These are phyloP conservation scores for Cupressus sempervirens DNA, from an alignment of 75 land plant genomes.

Conservation along the genomic window DNA sequence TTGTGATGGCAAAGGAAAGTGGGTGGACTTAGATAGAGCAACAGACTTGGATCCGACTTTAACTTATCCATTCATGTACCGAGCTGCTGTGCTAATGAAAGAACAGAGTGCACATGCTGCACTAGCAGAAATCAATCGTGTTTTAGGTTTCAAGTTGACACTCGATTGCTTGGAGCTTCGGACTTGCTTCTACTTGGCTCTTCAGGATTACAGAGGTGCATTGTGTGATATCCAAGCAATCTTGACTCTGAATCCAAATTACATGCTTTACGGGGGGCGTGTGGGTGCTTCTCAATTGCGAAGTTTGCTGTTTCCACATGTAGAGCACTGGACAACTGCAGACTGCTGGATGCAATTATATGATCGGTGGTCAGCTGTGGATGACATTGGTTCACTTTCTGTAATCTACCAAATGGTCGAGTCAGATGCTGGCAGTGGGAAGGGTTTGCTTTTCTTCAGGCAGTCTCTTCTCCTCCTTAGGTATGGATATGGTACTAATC, in stretches of 20 bases:
- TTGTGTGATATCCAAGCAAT: slow-evolving; percentile 85
- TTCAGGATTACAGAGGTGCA: slow-evolving; percentile 78
- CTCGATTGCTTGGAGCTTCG: slow-evolving; percentile 89
- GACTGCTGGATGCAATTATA: slow-evolving; percentile 98
- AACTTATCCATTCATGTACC: slow-evolving; percentile 88
- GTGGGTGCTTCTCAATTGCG: slow-evolving; percentile 76
- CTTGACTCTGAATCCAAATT: slow-evolving; percentile 80
- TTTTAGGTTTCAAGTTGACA: slow-evolving; percentile 86
- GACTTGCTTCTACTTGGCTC: slow-evolving; percentile 78
- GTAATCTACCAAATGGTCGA: slow-evolving; percentile 98
- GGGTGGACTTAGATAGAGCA: slow-evolving; percentile 81
- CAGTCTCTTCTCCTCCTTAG: slow-evolving; percentile 94
- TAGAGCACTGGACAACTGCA: slow-evolving; percentile 87
- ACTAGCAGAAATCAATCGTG: slow-evolving; percentile 77
- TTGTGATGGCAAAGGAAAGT: slow-evolving; percentile 59
- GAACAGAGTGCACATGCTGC: slow-evolving; percentile 69
- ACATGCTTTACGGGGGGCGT: slow-evolving; percentile 80
- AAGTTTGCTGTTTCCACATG: slow-evolving; percentile 77
- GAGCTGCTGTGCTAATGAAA: slow-evolving; percentile 83
- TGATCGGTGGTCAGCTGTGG: slow-evolving; percentile 96
- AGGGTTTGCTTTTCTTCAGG: slow-evolving; percentile 89
- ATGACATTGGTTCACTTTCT: slow-evolving; percentile 95
- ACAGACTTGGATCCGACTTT: slow-evolving; percentile 94
- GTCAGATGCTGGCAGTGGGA: slow-evolving; percentile 61
- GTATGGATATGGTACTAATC: slow-evolving; percentile 22